phyloP scores from a whole-genome alignment of 306 rosid species.

The barrel medic (Medicago truncatula) region MtrunA17r5.0-ANR NC_053043.1:15254501-15255000 shows the following conservation, averaged over 20 bases:
- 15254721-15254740: not conserved
- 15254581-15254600: too few species aligned
- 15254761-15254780: not conserved
- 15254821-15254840: not conserved
- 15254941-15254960: constrained; percentile 33
- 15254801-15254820: not conserved
- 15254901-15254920: not conserved
- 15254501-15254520: too few species aligned
- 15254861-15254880: constrained; percentile 1
- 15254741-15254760: not conserved
- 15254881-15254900: constrained; percentile 3
- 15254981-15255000: constrained; percentile 26
- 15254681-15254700: not conserved
- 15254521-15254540: too few species aligned
- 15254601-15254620: too few species aligned
- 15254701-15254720: constrained; percentile 3
- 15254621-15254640: not conserved
- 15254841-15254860: not conserved
- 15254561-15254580: too few species aligned
- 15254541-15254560: too few species aligned
- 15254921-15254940: not conserved
- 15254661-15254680: not conserved
- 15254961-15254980: constrained; percentile 39
- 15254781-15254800: not conserved
- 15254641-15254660: not conserved